Percentiles rank a stretch among this genome's conserved stretches.
phyloP scores from a whole-genome alignment of 441 rosid species.

The Syzygium malaccense region DNA sequence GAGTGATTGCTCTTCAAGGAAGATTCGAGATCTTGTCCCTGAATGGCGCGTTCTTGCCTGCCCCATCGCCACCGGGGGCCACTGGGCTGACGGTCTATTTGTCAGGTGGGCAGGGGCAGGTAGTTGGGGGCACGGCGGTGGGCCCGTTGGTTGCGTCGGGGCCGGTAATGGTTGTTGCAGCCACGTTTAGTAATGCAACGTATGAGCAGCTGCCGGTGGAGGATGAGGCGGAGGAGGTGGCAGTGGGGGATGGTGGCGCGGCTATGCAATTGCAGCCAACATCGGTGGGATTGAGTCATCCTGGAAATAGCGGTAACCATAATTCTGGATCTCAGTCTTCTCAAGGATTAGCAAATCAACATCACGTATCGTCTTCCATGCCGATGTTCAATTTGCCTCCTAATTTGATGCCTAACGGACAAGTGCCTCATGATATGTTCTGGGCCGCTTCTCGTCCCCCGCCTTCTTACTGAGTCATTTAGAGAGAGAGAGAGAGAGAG shows the following conservation, averaged over 20 bases:
- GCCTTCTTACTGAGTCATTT: slow-evolving; percentile 31
- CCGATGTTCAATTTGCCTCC: slow-evolving; percentile 59
- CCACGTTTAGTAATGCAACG: slow-evolving; percentile 78
- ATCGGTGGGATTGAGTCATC: neutral
- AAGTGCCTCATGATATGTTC: slow-evolving; percentile 65
- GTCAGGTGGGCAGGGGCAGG: slow-evolving; percentile 87
- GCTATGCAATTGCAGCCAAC: slow-evolving; percentile 18
- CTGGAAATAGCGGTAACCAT: neutral
- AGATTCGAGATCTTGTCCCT: slow-evolving; percentile 80
- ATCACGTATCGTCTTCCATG: slow-evolving; percentile 31
- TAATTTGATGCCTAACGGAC: slow-evolving; percentile 60
- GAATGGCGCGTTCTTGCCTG: slow-evolving; percentile 65
- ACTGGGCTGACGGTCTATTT: slow-evolving; percentile 68
- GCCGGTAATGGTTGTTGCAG: slow-evolving; percentile 81
- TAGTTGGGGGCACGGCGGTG: slow-evolving; percentile 66
- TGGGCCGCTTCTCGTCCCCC: slow-evolving; percentile 67
- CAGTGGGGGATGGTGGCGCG: slow-evolving; percentile 10
- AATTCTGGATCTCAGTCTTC: slow-evolving; percentile 26
- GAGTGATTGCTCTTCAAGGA: slow-evolving; percentile 65
- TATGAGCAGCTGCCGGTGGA: slow-evolving; percentile 77
- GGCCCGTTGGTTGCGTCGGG: slow-evolving; percentile 72
- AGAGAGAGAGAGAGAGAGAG: slow-evolving; percentile 11
- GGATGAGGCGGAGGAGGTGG: slow-evolving; percentile 28
- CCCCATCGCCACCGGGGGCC: slow-evolving; percentile 72
- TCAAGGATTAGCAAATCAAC: slow-evolving; percentile 29